A percentile compares a stretch with the other conserved stretches of the same genome.
Evolutionary conservation across 176 grass and related monocot species (phyloP).

Genomic region (Sorghum bicolor): Sorghum_bicolor_NCBIv3 NC_012872.2:18461501-18462000

Average conservation of each 20-base stretch:
- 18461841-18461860: neutral
- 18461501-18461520: too few relatives aligned
- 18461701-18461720: neutral
- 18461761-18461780: neutral
- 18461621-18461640: too few relatives aligned
- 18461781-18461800: neutral
- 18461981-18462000: too few relatives aligned
- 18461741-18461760: neutral
- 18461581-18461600: too few relatives aligned
- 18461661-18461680: constrained; percentile 41
- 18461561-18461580: too few relatives aligned
- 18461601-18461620: too few relatives aligned
- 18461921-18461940: too few relatives aligned
- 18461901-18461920: neutral
- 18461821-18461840: neutral
- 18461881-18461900: constrained; percentile 28
- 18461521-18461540: too few relatives aligned
- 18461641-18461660: constrained; percentile 57
- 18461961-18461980: too few relatives aligned
- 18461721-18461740: constrained; percentile 10
- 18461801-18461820: neutral
- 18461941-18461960: too few relatives aligned
- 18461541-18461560: too few relatives aligned
- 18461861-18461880: neutral
- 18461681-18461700: neutral